Base-by-base conservation (phyloP, 2,329 filamentous ascomycete species). In the Coniochaeta sp. region DNA sequence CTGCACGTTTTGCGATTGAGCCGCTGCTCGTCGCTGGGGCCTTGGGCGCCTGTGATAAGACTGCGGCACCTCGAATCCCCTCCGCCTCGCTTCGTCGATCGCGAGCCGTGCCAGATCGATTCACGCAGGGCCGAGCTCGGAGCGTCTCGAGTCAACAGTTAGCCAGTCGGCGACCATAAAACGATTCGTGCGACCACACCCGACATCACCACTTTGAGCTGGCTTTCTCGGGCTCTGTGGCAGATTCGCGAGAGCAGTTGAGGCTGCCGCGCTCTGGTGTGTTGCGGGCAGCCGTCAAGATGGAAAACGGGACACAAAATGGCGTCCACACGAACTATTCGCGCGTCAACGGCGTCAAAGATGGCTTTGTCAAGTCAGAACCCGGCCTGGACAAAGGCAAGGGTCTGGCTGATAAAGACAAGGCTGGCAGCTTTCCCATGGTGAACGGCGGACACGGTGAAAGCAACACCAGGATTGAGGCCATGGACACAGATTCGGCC, bases 241-340 rank as follows among this genome's bases (percentile, higher is more conserved):
- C n/a, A 34, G 30, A 32, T 56, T 47, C 55, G 61, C 58, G 58
- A 55, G 57, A 60, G 57, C 62, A 58, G 59, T 47, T 58, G 44
- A 59, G 6, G 47, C 47, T 52, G 47, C 47, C 24, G 30, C 50
- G 50, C 50, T 17, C 19, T 34, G 32, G 54, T 22, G 54, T 22
- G 30, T 34, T 38, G 19, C 5, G 26, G 54, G 7, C n/a, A n/a
- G n/a, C n/a, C 54, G 47, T 61, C 63, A 68, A 63, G 55, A 73
- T 72, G 70, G 71, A 73, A 62, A 67, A 63, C 73, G 80, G 79
- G 72, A 74, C 73, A 69, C 77, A 78, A 69, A 81, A 81, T 69
- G 79, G 80, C 65, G 74, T 75, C 68, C 80, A 77, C 69, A 80
- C 79, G 66, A 81, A 85, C 69, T 80, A 85, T 71, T 7, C 68